A percentile compares a stretch with the other conserved stretches of the same genome.
phyloP scores from a whole-genome alignment of 2,329 filamentous ascomycete species.

The Apiospora koreana region DNA sequence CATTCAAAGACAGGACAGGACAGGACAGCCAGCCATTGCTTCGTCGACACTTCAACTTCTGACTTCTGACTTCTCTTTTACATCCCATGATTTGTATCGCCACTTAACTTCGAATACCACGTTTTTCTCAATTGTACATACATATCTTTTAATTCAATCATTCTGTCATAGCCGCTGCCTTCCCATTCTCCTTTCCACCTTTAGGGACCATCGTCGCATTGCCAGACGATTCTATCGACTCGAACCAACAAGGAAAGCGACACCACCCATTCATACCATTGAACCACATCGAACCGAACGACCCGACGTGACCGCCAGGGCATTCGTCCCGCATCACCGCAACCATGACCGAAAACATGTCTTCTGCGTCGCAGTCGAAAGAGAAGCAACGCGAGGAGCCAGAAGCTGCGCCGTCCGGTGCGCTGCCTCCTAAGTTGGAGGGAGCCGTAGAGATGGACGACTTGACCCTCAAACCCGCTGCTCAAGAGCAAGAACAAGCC shows the following conservation, averaged over 20 bases:
- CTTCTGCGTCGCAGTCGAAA: not conserved
- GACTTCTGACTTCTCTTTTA: not conserved
- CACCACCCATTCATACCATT: not conserved
- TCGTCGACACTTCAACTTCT: no score
- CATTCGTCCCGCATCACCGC: not conserved
- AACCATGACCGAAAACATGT: not conserved
- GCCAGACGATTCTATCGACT: not conserved
- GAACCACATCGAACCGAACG: not conserved
- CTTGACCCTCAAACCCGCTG: not conserved
- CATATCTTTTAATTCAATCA: not conserved
- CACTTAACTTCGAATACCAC: not conserved
- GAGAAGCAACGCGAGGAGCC: not conserved
- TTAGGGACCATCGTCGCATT: not conserved
- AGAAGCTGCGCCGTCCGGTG: not conserved
- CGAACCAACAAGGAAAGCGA: not conserved
- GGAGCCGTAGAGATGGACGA: not conserved
- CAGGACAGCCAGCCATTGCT: not conserved
- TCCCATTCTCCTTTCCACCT: not conserved
- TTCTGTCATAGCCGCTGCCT: not conserved
- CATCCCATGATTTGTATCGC: not conserved
- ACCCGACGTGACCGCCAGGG: not conserved
- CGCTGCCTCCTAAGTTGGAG: not conserved
- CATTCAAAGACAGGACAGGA: no score
- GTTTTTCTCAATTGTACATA: not conserved
- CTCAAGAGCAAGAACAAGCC: not conserved